Evolutionary conservation across 2,329 filamentous ascomycete genomes (phyloP), one percentile per base, ranked within the genome.

Genomic region (Thelonectria blattea): DNA sequence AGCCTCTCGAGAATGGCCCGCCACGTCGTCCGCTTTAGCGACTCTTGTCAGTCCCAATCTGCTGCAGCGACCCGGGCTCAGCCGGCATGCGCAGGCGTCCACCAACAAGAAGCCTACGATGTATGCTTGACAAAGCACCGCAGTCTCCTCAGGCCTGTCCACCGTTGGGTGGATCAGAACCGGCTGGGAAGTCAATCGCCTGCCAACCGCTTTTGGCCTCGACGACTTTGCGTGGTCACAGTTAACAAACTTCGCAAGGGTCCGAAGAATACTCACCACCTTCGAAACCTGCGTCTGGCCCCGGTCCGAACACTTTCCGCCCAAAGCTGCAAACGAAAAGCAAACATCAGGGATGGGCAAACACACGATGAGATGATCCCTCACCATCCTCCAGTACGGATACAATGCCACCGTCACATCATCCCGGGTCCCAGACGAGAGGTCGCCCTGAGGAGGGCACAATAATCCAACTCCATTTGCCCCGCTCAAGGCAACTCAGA

Each of bases 11-110:
- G 48, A 52, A 53, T 43, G 46, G 58, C 42, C 61, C 64, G 64
- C 67, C 67, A 69, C 61, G 67, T 69, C 63, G 65, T 49, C 57
- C 20, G 41, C 47, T 48, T 60, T 57, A 42, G 52, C 43, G 45
- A 64, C 56, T 58, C 51, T 30, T 34, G n/a, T 39, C 53, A 58
- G 53, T 61, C 61, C 63, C 22, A 64, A 60, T 51, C 64, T 65
- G 60, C 56, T 63, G 34, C 52, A 24, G 22, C 56, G 45, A 27
- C 53, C 22, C 46, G 37, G 46, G 10, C 46, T 34, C 17, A 48
- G 53, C 53, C 53, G 53, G 53, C 15, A 50, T n/a, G 27, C 22
- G 24, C 24, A 15, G 47, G 20, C n/a, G 52, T n/a, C n/a, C 39
- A 45, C 30, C 52, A 37, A 22, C 41, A 55, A 39, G 50, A 30